Percentiles rank a stretch among this genome's conserved stretches.
Evolutionary conservation across 2,329 filamentous ascomycete species (phyloP).

Genomic region (Arthroderma sp.): DNA sequence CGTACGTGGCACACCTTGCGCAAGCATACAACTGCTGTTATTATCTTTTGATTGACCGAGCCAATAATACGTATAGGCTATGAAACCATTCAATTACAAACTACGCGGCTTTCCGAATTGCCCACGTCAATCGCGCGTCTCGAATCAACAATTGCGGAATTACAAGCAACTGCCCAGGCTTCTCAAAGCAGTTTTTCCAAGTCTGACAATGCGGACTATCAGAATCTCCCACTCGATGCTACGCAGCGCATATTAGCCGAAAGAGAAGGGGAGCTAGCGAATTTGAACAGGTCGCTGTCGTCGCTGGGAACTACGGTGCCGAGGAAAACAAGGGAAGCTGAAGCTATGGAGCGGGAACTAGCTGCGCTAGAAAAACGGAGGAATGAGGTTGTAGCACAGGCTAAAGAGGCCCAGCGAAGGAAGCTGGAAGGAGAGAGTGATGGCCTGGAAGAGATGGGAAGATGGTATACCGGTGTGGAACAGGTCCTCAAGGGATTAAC

Average conservation of each 20-base stretch:
- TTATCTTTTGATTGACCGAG: neutral
- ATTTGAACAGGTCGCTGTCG: conserved; percentile 30
- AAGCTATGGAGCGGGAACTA: conserved; percentile 33
- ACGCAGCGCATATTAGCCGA: conserved; percentile 29
- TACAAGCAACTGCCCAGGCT: conserved; percentile 47
- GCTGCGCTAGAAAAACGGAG: conserved; percentile 31
- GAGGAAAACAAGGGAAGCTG: conserved; percentile 30
- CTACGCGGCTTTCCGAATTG: conserved; percentile 37
- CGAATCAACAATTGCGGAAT: conserved; percentile 35
- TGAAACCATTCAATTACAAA: conserved; percentile 41
- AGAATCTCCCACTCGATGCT: conserved; percentile 28
- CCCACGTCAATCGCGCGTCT: conserved; percentile 41
- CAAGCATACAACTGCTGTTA: neutral
- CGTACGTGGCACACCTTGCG: conserved; percentile 21
- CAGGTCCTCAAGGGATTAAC: conserved; percentile 26
- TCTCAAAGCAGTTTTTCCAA: conserved; percentile 35
- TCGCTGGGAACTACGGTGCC: conserved; percentile 32
- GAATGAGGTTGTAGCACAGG: conserved; percentile 34
- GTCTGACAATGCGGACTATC: conserved; percentile 16
- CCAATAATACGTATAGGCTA: conserved; percentile 29
- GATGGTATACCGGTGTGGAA: conserved; percentile 33
- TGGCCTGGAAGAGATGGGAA: conserved; percentile 32
- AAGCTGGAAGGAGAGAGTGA: conserved; percentile 34
- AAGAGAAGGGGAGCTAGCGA: conserved; percentile 27
- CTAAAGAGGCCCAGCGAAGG: conserved; percentile 31